Conservation (phyloP, 2,329 filamentous ascomycete species). For the Aspergillus pseudoglaucus region DNA sequence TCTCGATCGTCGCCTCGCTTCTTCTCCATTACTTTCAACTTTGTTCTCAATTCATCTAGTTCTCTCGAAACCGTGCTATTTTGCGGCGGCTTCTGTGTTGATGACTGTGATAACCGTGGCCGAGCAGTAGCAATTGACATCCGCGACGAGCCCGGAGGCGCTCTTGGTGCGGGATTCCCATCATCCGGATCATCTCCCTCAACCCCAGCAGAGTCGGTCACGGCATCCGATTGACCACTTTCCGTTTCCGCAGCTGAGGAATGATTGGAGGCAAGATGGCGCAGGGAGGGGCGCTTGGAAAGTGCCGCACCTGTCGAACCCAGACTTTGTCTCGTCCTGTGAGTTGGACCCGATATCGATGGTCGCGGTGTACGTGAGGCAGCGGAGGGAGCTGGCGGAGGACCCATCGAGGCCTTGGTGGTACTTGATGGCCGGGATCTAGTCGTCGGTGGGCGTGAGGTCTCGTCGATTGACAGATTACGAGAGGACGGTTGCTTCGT, state of each 20-base stretch:
- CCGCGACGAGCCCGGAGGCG: constrained; percentile 17
- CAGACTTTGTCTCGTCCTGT: constrained; percentile 26
- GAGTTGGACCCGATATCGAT: constrained; percentile 29
- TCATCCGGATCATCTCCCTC: constrained; percentile 17
- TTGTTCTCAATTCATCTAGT: constrained; percentile 81
- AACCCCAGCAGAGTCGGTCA: constrained; percentile 16
- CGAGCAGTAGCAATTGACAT: constrained; percentile 14
- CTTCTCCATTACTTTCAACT: constrained; percentile 78
- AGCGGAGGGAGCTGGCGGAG: constrained; percentile 42
- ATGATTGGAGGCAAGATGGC: constrained; percentile 20
- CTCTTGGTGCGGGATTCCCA: constrained; percentile 14
- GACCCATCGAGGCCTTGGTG: constrained; percentile 61
- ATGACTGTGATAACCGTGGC: constrained; percentile 22
- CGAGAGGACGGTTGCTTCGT: constrained; percentile 60
- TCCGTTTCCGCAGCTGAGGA: constrained; percentile 20
- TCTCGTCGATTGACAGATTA: constrained; percentile 34
- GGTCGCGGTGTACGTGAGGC: constrained; percentile 33
- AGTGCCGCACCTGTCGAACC: constrained; percentile 15
- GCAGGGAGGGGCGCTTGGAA: constrained; percentile 30
- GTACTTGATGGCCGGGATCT: constrained; percentile 54
- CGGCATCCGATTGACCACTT: constrained; percentile 24
- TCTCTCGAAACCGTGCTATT: constrained; percentile 54
- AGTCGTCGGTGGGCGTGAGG: constrained; percentile 48
- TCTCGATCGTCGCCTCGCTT: constrained; percentile 81
- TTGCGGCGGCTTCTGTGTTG: constrained; percentile 39